Base-by-base conservation (phyloP, 129 eudicot genomes). In the Centrapalus pauciflorus region DNA sequence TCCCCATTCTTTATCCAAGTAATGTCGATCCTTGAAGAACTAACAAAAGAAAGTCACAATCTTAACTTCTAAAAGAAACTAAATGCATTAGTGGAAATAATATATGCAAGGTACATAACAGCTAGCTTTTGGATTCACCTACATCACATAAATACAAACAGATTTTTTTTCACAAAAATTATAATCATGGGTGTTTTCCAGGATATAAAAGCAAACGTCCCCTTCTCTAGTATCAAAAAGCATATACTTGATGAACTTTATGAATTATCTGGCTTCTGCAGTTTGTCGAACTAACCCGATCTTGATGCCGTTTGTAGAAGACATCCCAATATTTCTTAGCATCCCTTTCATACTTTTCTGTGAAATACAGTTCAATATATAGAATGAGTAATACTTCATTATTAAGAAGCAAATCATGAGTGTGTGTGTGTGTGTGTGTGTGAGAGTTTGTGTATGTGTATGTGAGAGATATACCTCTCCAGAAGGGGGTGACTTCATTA, bases 1-100 rank as follows among this genome's bases (percentile, higher is more conserved):
- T 2, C 99, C 99, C 96, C 99, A 93, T 80, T 93, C 99, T 78
- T 93, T 93, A 77, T 89, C 99, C 92, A 93, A 79, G 87, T 89
- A 93, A 70, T 93, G 96, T 32, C 96, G 85, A 66, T 93, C 99
- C 84, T 89, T 89, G 76, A 93, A 93, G 74, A 93, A 93, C 99
- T 93, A 84, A 34, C 26, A 34, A 51, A 60, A 69, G 26, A 67
- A 68, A 35, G 45, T 50, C 5, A 33, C 12, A 60, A 49, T 9
- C 52, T 45, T 41, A 74, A 52, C 7, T 41, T 58, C 51, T 56
- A 38, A 8, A 24, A 51, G 25, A 41, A 67, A 49, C 38, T 12
- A 19, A 49, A 26, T 48, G 54, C 58, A 55, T 2, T 3, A 9
- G 19, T 4, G 27, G 13, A 35, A 9, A 34, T 4, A 24, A 35